Conservation (phyloP, 306 rosid species). For the Dryas octopetala region DNA sequence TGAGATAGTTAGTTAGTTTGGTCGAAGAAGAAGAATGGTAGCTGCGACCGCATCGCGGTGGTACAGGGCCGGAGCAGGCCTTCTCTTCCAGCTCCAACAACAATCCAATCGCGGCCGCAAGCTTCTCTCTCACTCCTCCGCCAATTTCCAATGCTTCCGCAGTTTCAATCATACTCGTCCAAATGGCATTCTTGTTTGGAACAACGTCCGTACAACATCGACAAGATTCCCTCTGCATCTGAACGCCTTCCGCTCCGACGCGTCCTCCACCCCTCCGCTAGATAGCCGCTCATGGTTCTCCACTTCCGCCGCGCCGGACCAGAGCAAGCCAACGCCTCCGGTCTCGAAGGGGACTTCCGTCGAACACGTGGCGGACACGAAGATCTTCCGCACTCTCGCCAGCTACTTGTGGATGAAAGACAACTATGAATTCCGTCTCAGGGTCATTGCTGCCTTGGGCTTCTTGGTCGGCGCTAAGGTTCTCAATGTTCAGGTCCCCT, state of each 20-base stretch:
- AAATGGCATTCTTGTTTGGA: neutral
- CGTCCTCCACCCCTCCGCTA: conserved; percentile 8
- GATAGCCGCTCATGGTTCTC: conserved; percentile 36
- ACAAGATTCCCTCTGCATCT: conserved; percentile 13
- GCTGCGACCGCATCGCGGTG: too few species aligned
- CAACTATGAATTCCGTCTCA: conserved; percentile 64
- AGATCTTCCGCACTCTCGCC: conserved; percentile 79
- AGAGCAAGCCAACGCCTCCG: conserved; percentile 17
- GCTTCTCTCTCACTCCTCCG: too few species aligned
- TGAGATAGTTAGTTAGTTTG: too few species aligned
- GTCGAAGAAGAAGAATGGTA: too few species aligned
- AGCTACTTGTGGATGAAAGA: conserved; percentile 95
- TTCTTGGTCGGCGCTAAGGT: conserved; percentile 96
- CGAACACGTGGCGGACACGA: conserved; percentile 40
- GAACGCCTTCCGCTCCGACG: conserved; percentile 38
- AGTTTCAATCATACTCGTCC: too few species aligned
- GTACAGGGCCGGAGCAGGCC: too few species aligned
- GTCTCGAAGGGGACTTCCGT: conserved; percentile 26
- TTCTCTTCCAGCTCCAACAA: too few species aligned
- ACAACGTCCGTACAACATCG: neutral
- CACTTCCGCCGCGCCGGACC: conserved; percentile 27
- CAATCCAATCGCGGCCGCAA: too few species aligned
- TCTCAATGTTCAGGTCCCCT: conserved; percentile 96
- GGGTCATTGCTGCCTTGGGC: conserved; percentile 78
- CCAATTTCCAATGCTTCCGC: too few species aligned